These are phyloP conservation scores for Tetrahymena malaccensis DNA, from an alignment of 73 alveolate species.

Conservation along the genomic window DNA sequence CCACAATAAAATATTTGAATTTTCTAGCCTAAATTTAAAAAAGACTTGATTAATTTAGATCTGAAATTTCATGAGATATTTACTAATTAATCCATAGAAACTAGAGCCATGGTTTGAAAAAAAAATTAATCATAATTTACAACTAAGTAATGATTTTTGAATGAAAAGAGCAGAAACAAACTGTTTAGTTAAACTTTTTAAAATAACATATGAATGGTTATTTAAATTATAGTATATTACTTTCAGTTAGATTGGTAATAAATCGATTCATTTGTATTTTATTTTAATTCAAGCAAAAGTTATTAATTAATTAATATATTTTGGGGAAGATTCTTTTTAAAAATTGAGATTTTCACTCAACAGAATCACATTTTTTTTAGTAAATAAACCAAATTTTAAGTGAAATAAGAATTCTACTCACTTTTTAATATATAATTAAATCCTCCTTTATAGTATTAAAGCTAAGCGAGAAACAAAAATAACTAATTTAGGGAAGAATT, in stretches of 20 bases:
- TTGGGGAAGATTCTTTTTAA: background rate
- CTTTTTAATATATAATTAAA: background rate
- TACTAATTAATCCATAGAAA: no score
- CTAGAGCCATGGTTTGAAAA: no score
- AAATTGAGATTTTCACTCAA: background rate
- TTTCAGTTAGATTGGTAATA: background rate
- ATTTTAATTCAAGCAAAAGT: background rate
- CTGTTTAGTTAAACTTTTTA: background rate
- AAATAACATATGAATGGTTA: background rate
- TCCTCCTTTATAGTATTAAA: background rate
- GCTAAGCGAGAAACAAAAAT: background rate
- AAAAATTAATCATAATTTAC: background rate
- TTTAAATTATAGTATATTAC: background rate
- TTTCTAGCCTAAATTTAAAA: no score
- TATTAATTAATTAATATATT: background rate
- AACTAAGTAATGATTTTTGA: background rate
- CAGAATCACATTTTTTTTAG: background rate
- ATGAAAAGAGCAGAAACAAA: no score
- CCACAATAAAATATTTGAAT: no score
- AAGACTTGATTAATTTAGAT: no score
- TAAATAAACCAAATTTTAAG: background rate
- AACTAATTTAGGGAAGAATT: background rate
- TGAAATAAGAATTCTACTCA: background rate
- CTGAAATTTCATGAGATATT: no score
- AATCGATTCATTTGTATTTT: background rate